Conservation (phyloP, 1,284 basidiomycete genomes). For the Ustilago crameri region DNA sequence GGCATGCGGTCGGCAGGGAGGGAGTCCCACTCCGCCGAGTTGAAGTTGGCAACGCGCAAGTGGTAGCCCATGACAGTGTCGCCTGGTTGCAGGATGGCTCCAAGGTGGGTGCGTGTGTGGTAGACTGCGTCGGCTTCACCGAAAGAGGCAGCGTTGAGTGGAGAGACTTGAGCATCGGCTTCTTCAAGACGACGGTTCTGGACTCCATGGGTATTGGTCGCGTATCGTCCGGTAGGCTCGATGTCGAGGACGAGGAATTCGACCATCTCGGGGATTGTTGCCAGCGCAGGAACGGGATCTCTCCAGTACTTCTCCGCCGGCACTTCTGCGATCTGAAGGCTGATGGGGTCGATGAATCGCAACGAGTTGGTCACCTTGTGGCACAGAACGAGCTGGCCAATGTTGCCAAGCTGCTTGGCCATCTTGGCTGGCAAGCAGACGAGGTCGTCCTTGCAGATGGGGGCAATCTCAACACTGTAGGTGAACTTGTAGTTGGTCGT, state of each 20-base stretch:
- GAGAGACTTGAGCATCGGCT: conserved; percentile 93
- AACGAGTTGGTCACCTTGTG: conserved; percentile 90
- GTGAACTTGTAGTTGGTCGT: conserved; percentile 98
- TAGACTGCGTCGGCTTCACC: conserved; percentile 79
- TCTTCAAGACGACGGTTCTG: conserved; percentile 47
- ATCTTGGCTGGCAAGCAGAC: conserved; percentile 86
- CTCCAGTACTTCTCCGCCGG: conserved; percentile 89
- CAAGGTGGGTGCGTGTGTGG: conserved; percentile 95
- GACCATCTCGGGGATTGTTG: conserved; percentile 83
- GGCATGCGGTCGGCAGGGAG: conserved; percentile 78
- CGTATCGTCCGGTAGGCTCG: conserved; percentile 73
- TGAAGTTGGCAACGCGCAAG: conserved; percentile 89
- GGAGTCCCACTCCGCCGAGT: conserved; percentile 85
- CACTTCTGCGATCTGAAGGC: conserved; percentile 85
- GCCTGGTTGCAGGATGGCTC: conserved; percentile 92
- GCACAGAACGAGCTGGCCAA: conserved; percentile 86
- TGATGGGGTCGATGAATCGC: conserved; percentile 88
- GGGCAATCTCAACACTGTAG: conserved; percentile 95
- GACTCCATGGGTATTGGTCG: conserved; percentile 54
- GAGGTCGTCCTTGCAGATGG: conserved; percentile 97
- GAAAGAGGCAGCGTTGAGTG: conserved; percentile 78
- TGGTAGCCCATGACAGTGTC: conserved; percentile 93
- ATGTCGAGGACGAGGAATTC: conserved; percentile 96
- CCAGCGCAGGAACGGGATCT: conserved; percentile 84
- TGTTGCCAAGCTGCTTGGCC: conserved; percentile 85